Evolutionary conservation across 2,329 filamentous ascomycete genomes (phyloP).

Genomic region (Cladosporium phlei): DNA sequence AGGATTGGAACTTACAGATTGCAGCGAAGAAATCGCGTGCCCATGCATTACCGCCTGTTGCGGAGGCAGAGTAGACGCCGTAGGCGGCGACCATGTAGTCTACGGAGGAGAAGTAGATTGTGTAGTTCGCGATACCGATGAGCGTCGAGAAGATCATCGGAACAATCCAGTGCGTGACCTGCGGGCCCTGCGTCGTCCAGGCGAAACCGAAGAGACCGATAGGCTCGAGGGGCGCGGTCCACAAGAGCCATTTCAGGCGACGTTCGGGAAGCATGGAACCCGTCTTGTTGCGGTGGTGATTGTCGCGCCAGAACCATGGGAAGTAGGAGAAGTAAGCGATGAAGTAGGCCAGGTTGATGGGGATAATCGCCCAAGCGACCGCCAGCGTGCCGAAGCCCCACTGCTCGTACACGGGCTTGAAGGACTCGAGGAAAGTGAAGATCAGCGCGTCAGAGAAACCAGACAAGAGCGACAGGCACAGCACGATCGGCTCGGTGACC

Average conservation of each 20-base stretch:
- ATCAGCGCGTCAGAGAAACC: conserved; percentile 69
- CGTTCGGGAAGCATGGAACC: conserved; percentile 57
- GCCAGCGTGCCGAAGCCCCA: conserved; percentile 57
- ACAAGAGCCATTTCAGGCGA: conserved; percentile 61
- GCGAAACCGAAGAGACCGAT: conserved; percentile 62
- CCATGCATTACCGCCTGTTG: conserved; percentile 68
- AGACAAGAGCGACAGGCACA: conserved; percentile 62
- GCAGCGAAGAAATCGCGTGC: conserved; percentile 66
- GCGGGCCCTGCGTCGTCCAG: conserved; percentile 59
- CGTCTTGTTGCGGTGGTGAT: conserved; percentile 39
- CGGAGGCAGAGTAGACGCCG: conserved; percentile 65
- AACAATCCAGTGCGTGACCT: conserved; percentile 52
- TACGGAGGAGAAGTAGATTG: conserved; percentile 68
- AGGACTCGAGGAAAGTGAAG: conserved; percentile 71
- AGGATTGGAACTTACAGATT: too few species aligned
- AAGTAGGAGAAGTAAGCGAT: conserved; percentile 58
- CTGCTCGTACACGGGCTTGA: conserved; percentile 59
- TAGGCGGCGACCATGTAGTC: conserved; percentile 71
- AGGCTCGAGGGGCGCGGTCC: conserved; percentile 43
- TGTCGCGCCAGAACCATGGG: conserved; percentile 53
- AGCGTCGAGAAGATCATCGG: conserved; percentile 60
- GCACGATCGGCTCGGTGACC: conserved; percentile 65
- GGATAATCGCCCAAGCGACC: conserved; percentile 57
- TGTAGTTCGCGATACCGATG: conserved; percentile 67
- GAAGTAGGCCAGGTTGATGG: conserved; percentile 45